Base-by-base conservation (phyloP, 2,329 filamentous ascomycete genomes). In the Microsporum audouinii region DNA sequence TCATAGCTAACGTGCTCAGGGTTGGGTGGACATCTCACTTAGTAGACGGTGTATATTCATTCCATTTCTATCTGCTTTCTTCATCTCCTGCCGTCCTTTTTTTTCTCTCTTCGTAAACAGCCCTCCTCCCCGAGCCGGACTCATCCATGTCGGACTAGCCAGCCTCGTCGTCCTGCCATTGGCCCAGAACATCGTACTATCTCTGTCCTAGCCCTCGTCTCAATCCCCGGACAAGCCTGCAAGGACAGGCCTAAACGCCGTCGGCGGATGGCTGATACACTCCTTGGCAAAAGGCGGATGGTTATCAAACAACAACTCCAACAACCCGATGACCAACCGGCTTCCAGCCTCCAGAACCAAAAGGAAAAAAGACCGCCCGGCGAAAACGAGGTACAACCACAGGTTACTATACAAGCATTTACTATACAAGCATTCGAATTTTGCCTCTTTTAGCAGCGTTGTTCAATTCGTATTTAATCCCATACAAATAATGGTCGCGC, bases 201-300 rank as follows among this genome's bases (percentile, higher is more conserved):
- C 17, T 23, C 39, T 10, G 23, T 29, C 43, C 8, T 47, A 23
- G 39, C n/a, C 43, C 7, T 29, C n/a, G 27, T 29, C 43, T 29
- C 43, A 29, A 27, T 8, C 43, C 23, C 55, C 4, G 49, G 27
- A 51, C 47, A 60, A 1, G 56, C 45, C 49, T 67, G 64, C 57
- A 65, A 68, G 66, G 10, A n/a, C 1, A 2, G 3, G 39, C n/a
- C n/a, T n/a, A 43, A n/a, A 43, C 39, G 39, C 39, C 39, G 7
- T 43, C 5, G 14, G 17, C 17, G 17, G 17, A 23, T 23, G 17
- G 17, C 17, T 23, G 17, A 23, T 23, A 23, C 17, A 23, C 17
- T 23, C 17, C 17, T 23, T 23, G 17, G 17, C 17, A 1, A 23
- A 23, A 23, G 17, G 17, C 17, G 17, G 17, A 23, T 23, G 17